Percentiles rank a stretch among this genome's conserved stretches.
Evolutionary conservation across 1,139 yeast species (phyloP).

Genomic region (Hansenula sp.): DNA sequence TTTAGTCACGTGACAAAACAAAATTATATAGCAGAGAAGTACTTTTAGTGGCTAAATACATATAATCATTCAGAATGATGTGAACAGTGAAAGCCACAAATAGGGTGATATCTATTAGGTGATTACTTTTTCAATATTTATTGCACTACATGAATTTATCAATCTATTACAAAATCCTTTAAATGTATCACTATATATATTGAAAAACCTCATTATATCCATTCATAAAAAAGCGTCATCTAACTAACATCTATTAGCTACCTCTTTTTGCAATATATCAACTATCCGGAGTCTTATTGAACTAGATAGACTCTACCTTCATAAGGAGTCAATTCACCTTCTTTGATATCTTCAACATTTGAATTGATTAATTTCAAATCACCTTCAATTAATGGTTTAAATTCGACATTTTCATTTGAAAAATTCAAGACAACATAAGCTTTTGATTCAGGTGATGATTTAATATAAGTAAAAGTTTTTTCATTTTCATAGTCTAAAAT

Average conservation of each 20-base stretch:
- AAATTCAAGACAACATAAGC: constrained; percentile 45
- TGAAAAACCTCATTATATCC: no score
- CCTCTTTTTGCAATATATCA: not conserved
- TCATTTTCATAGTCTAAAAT: constrained; percentile 36
- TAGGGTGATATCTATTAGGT: no score
- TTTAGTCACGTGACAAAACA: no score
- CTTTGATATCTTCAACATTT: constrained; percentile 21
- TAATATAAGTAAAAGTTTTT: constrained; percentile 36
- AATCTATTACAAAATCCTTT: no score
- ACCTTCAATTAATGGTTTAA: constrained; percentile 30
- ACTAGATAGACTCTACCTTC: constrained; percentile 35
- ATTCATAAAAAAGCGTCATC: no score
- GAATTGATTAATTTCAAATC: constrained; percentile 27
- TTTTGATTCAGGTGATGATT: constrained; percentile 26
- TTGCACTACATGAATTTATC: no score
- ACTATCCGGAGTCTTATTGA: not conserved
- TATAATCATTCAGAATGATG: no score
- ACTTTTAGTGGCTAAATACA: no score
- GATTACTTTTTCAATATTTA: no score
- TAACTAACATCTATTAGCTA: not conserved
- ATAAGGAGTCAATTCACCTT: constrained; percentile 30
- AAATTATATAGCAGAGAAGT: no score
- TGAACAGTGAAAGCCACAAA: no score
- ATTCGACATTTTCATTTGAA: constrained; percentile 23
- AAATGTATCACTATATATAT: no score